Conservation (phyloP, 306 rosid species). For the Citrullus colocynthis region DNA sequence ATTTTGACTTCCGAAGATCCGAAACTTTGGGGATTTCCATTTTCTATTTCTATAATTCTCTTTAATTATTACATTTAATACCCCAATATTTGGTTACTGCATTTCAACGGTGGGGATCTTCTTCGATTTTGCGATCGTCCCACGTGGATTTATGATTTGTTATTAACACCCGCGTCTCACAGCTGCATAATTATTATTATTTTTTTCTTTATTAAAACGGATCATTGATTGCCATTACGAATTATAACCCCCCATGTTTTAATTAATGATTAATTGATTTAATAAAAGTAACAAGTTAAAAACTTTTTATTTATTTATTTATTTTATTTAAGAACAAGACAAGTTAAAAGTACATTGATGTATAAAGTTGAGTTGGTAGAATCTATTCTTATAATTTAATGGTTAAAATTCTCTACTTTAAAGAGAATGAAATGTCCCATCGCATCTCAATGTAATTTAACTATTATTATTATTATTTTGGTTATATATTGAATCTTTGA, state of each 20-base stretch:
- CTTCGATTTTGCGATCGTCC: not conserved
- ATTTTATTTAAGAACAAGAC: no score
- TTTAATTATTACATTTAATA: not conserved
- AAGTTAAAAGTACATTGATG: no score
- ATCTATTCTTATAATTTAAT: not conserved
- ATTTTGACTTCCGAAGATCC: not conserved
- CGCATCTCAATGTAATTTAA: not conserved
- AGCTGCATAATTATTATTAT: no score
- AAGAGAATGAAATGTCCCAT: not conserved
- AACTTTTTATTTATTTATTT: no score
- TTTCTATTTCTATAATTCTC: not conserved
- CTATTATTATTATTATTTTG: no score
- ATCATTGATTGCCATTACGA: no score
- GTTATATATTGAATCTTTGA: not conserved
- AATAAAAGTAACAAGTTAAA: no score
- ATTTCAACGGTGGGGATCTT: not conserved
- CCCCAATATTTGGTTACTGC: not conserved
- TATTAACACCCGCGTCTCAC: no score
- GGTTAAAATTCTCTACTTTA: not conserved
- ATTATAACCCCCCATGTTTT: no score
- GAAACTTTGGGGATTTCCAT: constrained; percentile 1
- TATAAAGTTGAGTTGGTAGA: no score
- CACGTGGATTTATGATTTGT: not conserved
- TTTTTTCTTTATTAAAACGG: no score
- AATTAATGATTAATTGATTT: not conserved